Evolutionary conservation across 495 filamentous ascomycete genomes (phyloP).

Genomic region (Hyphodiscus hymeniophilus): DNA sequence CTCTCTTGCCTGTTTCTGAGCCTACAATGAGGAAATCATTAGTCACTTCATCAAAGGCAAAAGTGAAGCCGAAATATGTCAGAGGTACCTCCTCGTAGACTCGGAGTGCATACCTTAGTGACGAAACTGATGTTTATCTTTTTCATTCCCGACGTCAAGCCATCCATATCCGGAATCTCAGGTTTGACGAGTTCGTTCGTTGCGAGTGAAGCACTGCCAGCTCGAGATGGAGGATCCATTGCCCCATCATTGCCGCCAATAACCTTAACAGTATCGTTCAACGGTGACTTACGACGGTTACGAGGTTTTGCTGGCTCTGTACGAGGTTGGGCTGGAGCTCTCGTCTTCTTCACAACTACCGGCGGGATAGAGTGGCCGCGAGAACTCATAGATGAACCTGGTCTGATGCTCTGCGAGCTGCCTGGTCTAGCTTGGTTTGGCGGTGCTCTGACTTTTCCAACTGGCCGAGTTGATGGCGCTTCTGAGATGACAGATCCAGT

Average conservation of each 20-base stretch:
- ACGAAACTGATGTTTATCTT: conserved; percentile 71
- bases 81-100: no score
- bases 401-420: conserved; percentile 30
- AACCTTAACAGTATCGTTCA: conserved; percentile 15
- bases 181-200: neutral
- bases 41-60: no score
- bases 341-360: conserved; percentile 35
- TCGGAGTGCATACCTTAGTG: no score
- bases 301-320: conserved; percentile 33
- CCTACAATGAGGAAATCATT: no score
- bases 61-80: no score
- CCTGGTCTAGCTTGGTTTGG: conserved; percentile 26
- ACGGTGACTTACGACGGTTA: conserved; percentile 29
- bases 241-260: neutral
- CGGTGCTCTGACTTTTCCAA: conserved; percentile 11
- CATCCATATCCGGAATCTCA: conserved; percentile 44
- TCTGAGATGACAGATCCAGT: conserved; percentile 23
- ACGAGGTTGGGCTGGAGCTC: conserved; percentile 24
- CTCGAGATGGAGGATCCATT: conserved; percentile 5
- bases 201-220: conserved; percentile 8
- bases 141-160: conserved; percentile 57
- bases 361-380: conserved; percentile 20
- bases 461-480: conserved; percentile 12
- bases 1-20: conserved; percentile 58
- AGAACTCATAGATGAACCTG: conserved; percentile 24